Evolutionary conservation across 75 land plant species (phyloP).

Genomic region (Sequoia sempervirens): DNA sequence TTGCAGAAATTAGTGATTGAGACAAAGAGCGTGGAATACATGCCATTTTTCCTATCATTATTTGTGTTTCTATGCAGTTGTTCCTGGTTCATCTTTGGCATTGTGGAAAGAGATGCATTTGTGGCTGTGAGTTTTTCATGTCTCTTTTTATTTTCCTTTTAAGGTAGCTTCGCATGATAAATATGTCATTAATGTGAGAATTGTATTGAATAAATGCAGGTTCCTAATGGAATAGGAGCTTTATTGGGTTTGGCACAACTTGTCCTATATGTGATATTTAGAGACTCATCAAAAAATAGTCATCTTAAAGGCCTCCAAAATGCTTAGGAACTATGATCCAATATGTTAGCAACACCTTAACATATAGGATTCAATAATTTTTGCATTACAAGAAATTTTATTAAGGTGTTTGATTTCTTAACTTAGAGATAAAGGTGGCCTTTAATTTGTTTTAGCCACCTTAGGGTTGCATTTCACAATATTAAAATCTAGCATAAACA

Average conservation of each 20-base stretch:
- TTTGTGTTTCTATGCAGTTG: constrained; percentile 17
- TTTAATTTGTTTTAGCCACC: too few relatives aligned
- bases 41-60: constrained; percentile 26
- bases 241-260: constrained; percentile 24
- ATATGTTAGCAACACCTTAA: too few relatives aligned
- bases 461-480: too few relatives aligned
- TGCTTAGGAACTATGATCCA: background rate
- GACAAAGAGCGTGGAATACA: background rate
- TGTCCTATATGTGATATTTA: constrained; percentile 17
- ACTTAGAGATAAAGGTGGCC: too few relatives aligned
- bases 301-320: background rate
- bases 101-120: constrained; percentile 19
- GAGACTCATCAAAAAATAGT: constrained; percentile 5
- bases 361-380: too few relatives aligned
- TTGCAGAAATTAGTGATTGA: constrained; percentile 14
- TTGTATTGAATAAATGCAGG: constrained; percentile 1
- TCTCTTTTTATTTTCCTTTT: background rate
- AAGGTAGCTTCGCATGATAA: background rate
- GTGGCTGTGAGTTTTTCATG: constrained; percentile 9
- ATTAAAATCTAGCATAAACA: too few relatives aligned
- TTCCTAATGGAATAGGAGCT: constrained; percentile 37
- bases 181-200: background rate
- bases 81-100: constrained; percentile 16
- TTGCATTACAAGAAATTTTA: too few relatives aligned
- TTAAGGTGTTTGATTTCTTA: too few relatives aligned